A percentile compares a stretch with the other conserved stretches of the same genome.
phyloP scores from a whole-genome alignment of 1,284 basidiomycete genomes.

The Pseudozyma tsukubaensis region DNA sequence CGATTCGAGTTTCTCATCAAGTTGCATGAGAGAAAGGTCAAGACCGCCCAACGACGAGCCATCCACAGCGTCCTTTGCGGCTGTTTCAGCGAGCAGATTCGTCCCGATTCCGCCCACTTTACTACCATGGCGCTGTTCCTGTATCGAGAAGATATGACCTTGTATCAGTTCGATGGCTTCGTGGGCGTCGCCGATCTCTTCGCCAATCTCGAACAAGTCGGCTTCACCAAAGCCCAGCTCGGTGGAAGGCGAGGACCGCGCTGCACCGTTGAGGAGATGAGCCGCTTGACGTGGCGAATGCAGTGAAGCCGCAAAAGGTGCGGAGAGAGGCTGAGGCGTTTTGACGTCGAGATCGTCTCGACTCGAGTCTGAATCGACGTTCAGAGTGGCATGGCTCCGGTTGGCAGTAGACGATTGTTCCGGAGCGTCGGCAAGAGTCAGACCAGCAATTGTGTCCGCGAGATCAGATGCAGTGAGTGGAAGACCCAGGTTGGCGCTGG shows the following conservation, averaged over 20 bases:
- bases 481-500: background rate
- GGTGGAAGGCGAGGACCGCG: background rate
- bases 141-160: slow-evolving; percentile 51
- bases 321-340: slow-evolving; percentile 17
- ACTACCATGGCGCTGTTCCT: slow-evolving; percentile 53
- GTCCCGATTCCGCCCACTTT: background rate
- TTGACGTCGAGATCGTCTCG: slow-evolving; percentile 6
- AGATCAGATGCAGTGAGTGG: slow-evolving; percentile 43
- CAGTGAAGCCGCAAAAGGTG: slow-evolving; percentile 7
- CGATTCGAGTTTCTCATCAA: slow-evolving; percentile 82
- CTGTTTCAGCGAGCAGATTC: background rate
- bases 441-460: slow-evolving; percentile 44
- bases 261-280: background rate
- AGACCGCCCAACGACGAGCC: slow-evolving; percentile 72
- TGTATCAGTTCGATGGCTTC: slow-evolving; percentile 40
- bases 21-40: slow-evolving; percentile 80
- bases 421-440: slow-evolving; percentile 26
- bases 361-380: background rate
- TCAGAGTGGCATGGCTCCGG: background rate
- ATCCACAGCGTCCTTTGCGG: slow-evolving; percentile 1
- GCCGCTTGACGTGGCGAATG: background rate
- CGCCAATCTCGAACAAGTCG: slow-evolving; percentile 31
- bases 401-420: background rate
- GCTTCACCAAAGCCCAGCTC: slow-evolving; percentile 15
- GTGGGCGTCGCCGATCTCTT: slow-evolving; percentile 41